These are phyloP conservation scores for Parathielavia hyrcaniae DNA, from an alignment of 495 filamentous ascomycete genomes.

Conservation along the genomic window DNA sequence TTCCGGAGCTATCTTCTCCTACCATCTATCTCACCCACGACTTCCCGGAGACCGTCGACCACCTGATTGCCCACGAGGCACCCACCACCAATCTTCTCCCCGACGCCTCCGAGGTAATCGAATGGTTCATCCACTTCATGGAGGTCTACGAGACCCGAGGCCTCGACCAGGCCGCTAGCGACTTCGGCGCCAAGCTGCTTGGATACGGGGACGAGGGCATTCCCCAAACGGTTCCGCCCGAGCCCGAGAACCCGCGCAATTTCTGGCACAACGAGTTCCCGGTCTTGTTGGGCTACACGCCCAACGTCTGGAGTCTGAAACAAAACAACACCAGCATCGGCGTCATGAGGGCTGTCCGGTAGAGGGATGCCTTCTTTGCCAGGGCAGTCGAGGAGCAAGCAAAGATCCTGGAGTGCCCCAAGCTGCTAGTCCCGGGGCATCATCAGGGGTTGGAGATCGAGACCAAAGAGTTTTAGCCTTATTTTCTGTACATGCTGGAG, in stretches of 20 bases:
- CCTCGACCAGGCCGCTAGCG: slow-evolving; percentile 1
- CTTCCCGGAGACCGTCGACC: slow-evolving; percentile 24
- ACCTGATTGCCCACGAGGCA: slow-evolving; percentile 29
- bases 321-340: slow-evolving; percentile 22
- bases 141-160: slow-evolving; percentile 21
- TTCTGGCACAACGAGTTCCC: slow-evolving; percentile 29
- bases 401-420: slow-evolving; percentile 19
- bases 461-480: slow-evolving; percentile 23
- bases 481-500: slow-evolving; percentile 17
- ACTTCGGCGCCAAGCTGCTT: slow-evolving; percentile 16
- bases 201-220: slow-evolving; percentile 23
- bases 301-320: slow-evolving; percentile 23
- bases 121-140: slow-evolving; percentile 17
- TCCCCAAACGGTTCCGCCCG: slow-evolving; percentile 5
- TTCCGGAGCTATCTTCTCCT: slow-evolving; percentile 25
- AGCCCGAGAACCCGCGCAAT: slow-evolving; percentile 16
- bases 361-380: slow-evolving; percentile 27
- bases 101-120: slow-evolving; percentile 17
- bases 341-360: slow-evolving; percentile 21
- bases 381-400: slow-evolving; percentile 23
- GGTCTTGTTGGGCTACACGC: slow-evolving; percentile 16
- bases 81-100: slow-evolving; percentile 20
- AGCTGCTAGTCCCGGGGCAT: slow-evolving; percentile 25
- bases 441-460: slow-evolving; percentile 29
- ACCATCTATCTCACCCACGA: slow-evolving; percentile 30